Percentiles rank a stretch among this genome's conserved stretches.
Conservation (phyloP, 2,329 filamentous ascomycete species). For the Ploettnerulaceae sp. region DNA sequence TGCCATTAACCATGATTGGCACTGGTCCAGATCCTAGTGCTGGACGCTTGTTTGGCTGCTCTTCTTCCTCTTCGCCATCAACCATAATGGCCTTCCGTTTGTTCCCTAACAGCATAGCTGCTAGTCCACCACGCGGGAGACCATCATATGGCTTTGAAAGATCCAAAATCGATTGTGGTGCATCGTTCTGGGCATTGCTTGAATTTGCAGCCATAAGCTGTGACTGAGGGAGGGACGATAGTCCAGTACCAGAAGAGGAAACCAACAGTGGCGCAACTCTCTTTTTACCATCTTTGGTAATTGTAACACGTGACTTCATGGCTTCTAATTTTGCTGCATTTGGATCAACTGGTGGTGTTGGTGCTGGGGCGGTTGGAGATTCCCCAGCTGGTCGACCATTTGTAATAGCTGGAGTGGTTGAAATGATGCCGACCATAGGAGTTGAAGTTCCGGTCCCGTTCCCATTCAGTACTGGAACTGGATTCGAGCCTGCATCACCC, state of each 20-base stretch:
- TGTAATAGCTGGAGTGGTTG: constrained; percentile 17
- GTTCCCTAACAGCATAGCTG: constrained; percentile 82
- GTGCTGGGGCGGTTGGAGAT: constrained; percentile 40
- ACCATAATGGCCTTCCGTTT: constrained; percentile 76
- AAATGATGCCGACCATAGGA: constrained; percentile 22
- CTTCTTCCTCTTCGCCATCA: constrained; percentile 69
- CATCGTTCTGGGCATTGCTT: constrained; percentile 61
- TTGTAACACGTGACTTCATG: constrained; percentile 85
- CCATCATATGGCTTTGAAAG: constrained; percentile 92
- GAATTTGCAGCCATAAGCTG: constrained; percentile 76
- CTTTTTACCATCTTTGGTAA: constrained; percentile 96
- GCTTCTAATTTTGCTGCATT: constrained; percentile 57
- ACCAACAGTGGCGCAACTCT: constrained; percentile 88
- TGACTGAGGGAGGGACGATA: constrained; percentile 84
- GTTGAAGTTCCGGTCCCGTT: constrained; percentile 27
- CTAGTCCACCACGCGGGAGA: constrained; percentile 81
- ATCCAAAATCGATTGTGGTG: constrained; percentile 79
- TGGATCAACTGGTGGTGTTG: constrained; percentile 40
- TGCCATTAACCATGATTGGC: constrained; percentile 69
- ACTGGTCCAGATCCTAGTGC: constrained; percentile 59
- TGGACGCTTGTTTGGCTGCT: constrained; percentile 54
- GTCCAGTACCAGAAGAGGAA: constrained; percentile 79
- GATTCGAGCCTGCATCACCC: constrained; percentile 62
- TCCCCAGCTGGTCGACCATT: constrained; percentile 27
- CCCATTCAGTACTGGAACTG: constrained; percentile 28